Base-by-base conservation (phyloP, 106 monocot genomes). In the Dioscorea zingiberensis region DNA sequence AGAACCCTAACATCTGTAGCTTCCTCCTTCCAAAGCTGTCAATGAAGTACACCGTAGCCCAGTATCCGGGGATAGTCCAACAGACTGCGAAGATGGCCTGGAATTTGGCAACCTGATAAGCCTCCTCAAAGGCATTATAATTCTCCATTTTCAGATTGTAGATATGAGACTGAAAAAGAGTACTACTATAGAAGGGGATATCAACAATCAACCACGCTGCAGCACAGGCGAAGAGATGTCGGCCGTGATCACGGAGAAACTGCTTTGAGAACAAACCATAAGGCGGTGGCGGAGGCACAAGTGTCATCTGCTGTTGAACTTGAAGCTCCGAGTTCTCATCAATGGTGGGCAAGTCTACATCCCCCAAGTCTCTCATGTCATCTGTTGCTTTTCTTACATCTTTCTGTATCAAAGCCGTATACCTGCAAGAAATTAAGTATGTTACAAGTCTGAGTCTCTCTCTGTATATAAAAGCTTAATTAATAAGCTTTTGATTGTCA, bases 11-110 rank as follows among this genome's bases (percentile, higher is more conserved):
- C 63, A 75, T 58, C 58, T 85, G 85, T 2, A 85, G 70, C 16
- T 17, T 44, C n/a, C 70, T 67, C 53, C 85, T 17, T 15, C 85
- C 85, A 15, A 77, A 46, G 27, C 81, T 65, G n/a, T 85, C 85
- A 48, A 85, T 85, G 69, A 77, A 63, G 67, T 25, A 69, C 29
- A 85, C 48, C 22, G 81, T 58, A 38, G 64, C 69, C 71, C 73
- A 81, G 77, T 85, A 85, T 7, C 85, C 81, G 2, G 85, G 85
- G 59, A 85, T 74, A 28, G 77, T 77, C 2, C 75, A 78, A 16
- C 47, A 32, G 18, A 65, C 25, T 16, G 85, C 80, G 32, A 85
- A 59, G 69, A 85, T 67, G 16, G 81, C 70, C 29, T 81, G 81
- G 60, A 71, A 77, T 48, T 81, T 81, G 17, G 85, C 81, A 25